A percentile compares a stretch with the other conserved stretches of the same genome.
phyloP scores from a whole-genome alignment of 176 grass and related monocot species.

The Cenchrus fungigraminus region DNA sequence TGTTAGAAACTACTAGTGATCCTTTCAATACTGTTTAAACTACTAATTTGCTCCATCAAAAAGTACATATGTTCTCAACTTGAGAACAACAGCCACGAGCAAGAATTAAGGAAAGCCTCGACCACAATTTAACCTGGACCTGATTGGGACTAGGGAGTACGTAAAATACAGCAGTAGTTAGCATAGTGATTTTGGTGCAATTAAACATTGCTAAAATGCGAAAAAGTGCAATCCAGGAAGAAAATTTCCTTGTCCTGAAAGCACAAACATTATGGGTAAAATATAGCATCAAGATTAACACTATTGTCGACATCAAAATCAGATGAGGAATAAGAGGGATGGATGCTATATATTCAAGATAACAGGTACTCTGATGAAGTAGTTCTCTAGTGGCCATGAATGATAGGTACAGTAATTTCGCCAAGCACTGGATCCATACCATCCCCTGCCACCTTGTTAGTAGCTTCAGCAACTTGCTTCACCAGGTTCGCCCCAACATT shows the following conservation, averaged over 20 bases:
- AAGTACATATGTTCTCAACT: background rate
- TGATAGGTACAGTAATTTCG: background rate
- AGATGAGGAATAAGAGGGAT: background rate
- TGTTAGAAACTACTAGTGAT: constrained; percentile 3
- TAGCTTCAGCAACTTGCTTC: constrained; percentile 89
- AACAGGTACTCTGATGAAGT: background rate
- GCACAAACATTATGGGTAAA: constrained; percentile 4
- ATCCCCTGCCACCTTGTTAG: constrained; percentile 88
- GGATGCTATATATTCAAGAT: constrained; percentile 2
- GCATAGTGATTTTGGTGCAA: background rate
- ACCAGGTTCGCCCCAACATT: constrained; percentile 90
- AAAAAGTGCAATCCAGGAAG: background rate
- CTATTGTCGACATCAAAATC: background rate
- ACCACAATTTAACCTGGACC: background rate
- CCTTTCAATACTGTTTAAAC: background rate
- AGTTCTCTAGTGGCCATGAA: background rate
- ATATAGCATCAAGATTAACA: background rate
- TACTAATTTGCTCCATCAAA: constrained; percentile 1
- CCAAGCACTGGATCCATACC: constrained; percentile 46
- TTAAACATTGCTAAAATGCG: background rate
- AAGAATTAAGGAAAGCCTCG: background rate
- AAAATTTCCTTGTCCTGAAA: background rate
- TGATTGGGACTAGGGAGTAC: background rate
- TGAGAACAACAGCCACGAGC: background rate
- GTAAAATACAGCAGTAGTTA: constrained; percentile 21